Evolutionary conservation across 306 rosid genomes (phyloP).

Genomic region (Cajanus cajan): DNA sequence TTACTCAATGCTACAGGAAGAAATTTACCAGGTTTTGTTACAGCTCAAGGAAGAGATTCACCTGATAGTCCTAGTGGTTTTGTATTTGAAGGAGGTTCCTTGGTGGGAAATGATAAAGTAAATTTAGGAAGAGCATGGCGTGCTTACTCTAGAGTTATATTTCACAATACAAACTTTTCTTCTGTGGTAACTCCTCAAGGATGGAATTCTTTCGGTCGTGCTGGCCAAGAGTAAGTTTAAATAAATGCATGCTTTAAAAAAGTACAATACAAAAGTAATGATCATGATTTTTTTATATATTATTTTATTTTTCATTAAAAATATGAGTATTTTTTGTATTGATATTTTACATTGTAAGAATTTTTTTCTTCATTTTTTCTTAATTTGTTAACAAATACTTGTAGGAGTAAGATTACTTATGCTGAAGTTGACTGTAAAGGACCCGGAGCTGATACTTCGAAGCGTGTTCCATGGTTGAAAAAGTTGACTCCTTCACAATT

Average conservation of each 20-base stretch:
- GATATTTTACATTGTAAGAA: neutral
- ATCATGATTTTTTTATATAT: neutral
- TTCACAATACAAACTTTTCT: neutral
- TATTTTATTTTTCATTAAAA: no score
- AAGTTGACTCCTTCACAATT: neutral
- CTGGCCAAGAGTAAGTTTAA: slow-evolving; percentile 31
- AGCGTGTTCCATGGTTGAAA: neutral
- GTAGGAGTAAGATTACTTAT: slow-evolving; percentile 10
- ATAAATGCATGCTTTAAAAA: neutral
- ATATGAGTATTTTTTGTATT: neutral
- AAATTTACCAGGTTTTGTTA: slow-evolving; percentile 25
- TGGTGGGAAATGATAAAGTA: slow-evolving; percentile 26
- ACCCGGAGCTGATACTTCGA: neutral
- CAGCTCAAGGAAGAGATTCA: slow-evolving; percentile 31
- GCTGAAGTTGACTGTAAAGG: neutral
- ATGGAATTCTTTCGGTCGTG: slow-evolving; percentile 35
- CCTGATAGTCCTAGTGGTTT: slow-evolving; percentile 28
- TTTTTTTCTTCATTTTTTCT: neutral
- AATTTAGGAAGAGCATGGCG: no score
- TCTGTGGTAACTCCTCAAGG: slow-evolving; percentile 27
- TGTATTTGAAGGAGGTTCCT: slow-evolving; percentile 27
- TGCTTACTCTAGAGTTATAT: no score
- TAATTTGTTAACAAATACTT: neutral
- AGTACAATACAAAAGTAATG: neutral
- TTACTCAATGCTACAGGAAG: neutral